A percentile compares a stretch with the other conserved stretches of the same genome.
Evolutionary conservation across 352 stramenopile genomes (phyloP).

Genomic region (Pythium aristosporum): DNA sequence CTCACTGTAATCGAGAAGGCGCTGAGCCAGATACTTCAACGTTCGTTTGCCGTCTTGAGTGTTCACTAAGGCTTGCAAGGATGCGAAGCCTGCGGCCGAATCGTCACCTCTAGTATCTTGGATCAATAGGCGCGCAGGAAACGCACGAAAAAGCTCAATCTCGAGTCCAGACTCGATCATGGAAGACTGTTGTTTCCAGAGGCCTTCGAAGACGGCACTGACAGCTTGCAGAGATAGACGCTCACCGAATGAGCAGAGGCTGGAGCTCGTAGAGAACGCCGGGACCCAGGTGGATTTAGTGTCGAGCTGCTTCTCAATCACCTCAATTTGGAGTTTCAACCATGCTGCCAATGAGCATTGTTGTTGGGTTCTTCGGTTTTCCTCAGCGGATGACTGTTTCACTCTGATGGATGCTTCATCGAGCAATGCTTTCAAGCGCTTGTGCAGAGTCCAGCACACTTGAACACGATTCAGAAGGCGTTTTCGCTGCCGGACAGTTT

Average conservation of each 20-base stretch:
- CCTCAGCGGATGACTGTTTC: constrained; percentile 1
- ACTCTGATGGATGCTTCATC: constrained; percentile 28
- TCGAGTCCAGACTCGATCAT: constrained; percentile 44
- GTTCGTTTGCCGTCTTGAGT: constrained; percentile 45
- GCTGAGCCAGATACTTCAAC: constrained; percentile 47
- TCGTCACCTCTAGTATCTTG: neutral
- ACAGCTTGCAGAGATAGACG: constrained; percentile 41
- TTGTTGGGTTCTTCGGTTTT: constrained; percentile 1
- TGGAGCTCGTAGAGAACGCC: neutral
- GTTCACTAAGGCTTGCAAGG: constrained; percentile 27
- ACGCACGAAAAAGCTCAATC: constrained; percentile 46
- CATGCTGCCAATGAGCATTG: neutral
- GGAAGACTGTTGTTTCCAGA: constrained; percentile 35
- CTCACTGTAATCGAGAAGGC: constrained; percentile 23
- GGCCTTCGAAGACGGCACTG: constrained; percentile 46
- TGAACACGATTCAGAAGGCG: constrained; percentile 33
- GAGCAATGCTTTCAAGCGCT: constrained; percentile 42
- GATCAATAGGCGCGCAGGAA: constrained; percentile 24
- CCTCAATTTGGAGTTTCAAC: constrained; percentile 22
- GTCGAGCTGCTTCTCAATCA: constrained; percentile 9
- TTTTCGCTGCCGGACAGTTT: constrained; percentile 10
- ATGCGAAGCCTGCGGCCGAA: neutral
- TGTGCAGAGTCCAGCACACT: constrained; percentile 45
- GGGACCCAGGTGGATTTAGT: neutral
- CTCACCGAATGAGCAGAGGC: constrained; percentile 11